A percentile compares a stretch with the other conserved stretches of the same genome.
Conservation (phyloP, 78 protist genomes). For the Bigelowiella natans region DNA sequence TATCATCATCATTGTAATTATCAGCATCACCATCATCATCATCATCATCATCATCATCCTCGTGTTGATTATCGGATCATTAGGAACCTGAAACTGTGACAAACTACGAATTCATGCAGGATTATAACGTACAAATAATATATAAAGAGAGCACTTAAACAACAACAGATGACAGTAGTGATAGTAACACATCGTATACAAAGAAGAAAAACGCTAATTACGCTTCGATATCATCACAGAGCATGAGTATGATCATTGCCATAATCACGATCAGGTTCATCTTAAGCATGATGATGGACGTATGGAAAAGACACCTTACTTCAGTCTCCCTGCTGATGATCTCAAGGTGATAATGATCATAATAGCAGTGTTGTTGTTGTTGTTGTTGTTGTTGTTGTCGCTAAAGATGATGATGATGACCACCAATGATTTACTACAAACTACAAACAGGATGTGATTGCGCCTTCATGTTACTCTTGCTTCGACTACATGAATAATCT, state of each 20-base stretch:
- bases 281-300: background rate
- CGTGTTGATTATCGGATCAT: too few relatives aligned
- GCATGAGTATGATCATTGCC: background rate
- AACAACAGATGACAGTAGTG: too few relatives aligned
- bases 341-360: too few relatives aligned
- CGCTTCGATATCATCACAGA: background rate
- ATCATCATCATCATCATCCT: too few relatives aligned
- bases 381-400: background rate
- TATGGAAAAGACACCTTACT: background rate
- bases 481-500: constrained; percentile 31
- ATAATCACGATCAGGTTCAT: background rate
- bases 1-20: too few relatives aligned
- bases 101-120: background rate
- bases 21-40: too few relatives aligned
- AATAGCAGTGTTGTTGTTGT: too few relatives aligned
- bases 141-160: too few relatives aligned
- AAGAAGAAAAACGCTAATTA: too few relatives aligned
- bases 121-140: background rate
- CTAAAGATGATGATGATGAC: background rate
- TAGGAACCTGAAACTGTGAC: background rate
- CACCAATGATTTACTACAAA: too few relatives aligned
- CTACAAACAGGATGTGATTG: constrained; percentile 13
- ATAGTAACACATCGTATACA: too few relatives aligned
- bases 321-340: background rate
- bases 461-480: constrained; percentile 20